Base-by-base conservation (phyloP, 805 yeast species). In the Suhomyces prunicola region DNA sequence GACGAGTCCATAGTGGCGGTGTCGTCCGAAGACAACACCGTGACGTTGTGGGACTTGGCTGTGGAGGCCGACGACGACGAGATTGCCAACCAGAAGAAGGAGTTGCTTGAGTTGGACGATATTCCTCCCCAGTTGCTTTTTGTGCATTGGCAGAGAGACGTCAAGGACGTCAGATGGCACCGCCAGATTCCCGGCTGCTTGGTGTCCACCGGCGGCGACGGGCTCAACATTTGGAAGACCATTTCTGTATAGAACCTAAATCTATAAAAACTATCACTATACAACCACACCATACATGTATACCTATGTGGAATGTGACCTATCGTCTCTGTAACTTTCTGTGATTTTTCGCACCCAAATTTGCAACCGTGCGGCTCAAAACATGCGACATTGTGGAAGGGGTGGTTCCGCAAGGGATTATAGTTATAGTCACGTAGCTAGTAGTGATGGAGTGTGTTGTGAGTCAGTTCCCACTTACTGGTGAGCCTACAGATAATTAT, bases 1-100 rank as follows among this genome's bases (percentile, higher is more conserved):
- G 99, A 94, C 68, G 99, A 94, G 72, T 90, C 97, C 0, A 90
- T 92, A 57, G 82, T 94, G 51, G 98, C 98, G 1, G 97, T 93
- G 15, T 91, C 96, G 3, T 89, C 96, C 0, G 98, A 92, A 68
- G 99, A 94, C 71, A 91, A 91, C 69, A 94, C 98, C 5, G 97
- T 94, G 7, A 91, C 97, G 1, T 76, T 94, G 59, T 94, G 99
- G 99, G 99, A 94, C 75, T 79, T 94, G 68, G 93, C 97, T 10
- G 99, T 94, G 13, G 99, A 94, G 74, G 98, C 98, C 3, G 99
- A 92, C 70, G 98, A 94, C 67, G 98, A 93, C 67, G 99, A 93
- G 72, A 88, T 93, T 59, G 84, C 88, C 53, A 88, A 87, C 65
- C 97, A 93, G 73, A 82, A 84, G 61, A 80, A 83, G 53, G 94